Evolutionary conservation across 2,329 filamentous ascomycete species (phyloP), one percentile per base, ranked within the genome.

Genomic region (Paramyrothecium roridum): DNA sequence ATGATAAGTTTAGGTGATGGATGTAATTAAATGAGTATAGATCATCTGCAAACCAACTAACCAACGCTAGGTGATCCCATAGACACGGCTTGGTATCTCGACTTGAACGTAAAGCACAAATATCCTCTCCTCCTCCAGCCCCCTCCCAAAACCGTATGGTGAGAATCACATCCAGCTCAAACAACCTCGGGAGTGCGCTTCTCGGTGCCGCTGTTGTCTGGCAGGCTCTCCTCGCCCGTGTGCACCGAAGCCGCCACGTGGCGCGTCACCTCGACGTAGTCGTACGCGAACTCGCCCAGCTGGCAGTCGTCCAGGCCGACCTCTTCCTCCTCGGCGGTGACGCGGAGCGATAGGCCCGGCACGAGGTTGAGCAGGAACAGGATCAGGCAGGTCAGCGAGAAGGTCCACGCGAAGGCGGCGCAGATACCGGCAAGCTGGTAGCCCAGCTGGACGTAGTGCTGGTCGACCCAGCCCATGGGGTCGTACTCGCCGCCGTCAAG

Each of bases 261-360:
- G 54, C 82, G 78, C 45, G 77, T 78, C 50, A 85, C 68, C 81
- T 92, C 89, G 63, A 92, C 89, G 70, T 92, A 92, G 70, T 92
- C 89, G 76, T 91, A 92, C 26, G 89, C 89, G 66, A 92, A 92
- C 74, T 93, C 89, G 72, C 89, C 89, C 52, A 91, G 85, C 76
- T 92, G 86, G 69, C 84, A 82, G 65, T 91, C 88, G 65, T 92
- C 89, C 30, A 85, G 75, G 52, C 88, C 88, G 22, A 88, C 76
- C 53, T 90, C 80, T 73, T 90, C 88, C 52, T 88, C 86, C 63
- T 87, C 85, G 60, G 84, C 76, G 16, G 78, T 76, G 56, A 86
- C 87, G 54, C 88, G 85, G 51, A 91, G 83, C 62, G 86, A 85
- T 33, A 90, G 78, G 23, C 88, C 87, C 0, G 88, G 88, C 48